Base-by-base conservation (phyloP, 805 yeast genomes). In the Wickerhamomyces bovis region DNA sequence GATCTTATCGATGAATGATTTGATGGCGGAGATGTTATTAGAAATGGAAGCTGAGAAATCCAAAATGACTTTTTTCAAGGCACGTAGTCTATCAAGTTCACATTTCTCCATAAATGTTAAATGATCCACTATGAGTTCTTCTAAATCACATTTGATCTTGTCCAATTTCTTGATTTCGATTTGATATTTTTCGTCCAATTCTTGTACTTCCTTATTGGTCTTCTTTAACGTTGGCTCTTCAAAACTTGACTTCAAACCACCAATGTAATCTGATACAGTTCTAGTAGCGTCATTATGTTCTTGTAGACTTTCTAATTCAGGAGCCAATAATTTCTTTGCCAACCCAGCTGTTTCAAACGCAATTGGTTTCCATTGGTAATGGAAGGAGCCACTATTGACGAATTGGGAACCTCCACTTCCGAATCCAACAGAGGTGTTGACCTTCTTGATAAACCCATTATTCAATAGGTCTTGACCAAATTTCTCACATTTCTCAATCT, bases 311-410 rank as follows among this genome's bases (percentile, higher is more conserved):
- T 30, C 19, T 10, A 47, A 3, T 11, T 58, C 56, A 6, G 57
- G 39, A 45, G 61, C 58, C 45, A 62, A 67, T 46, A 62, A 67
- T 20, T 43, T 38, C 39, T 38, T 45, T 16, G 44, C 44, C 26
- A 48, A 13, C 16, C 69, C 72, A 3, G 81, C 80, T 41, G 77
- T 68, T 50, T 76, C 79, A 59, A 77, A 85, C 1, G 86, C 85
- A 49, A 72, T 65, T 4, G 81, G 81, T 51, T 80, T 82, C 96
- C 96, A 89, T 64, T 87, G 96, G 59, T 87, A 88, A 56, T 70
- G 73, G 62, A 83, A 79, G 46, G 80, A 83, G 3, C 89, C 78
- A 19, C 89, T 80, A 62, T 85, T 87, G 45, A 83, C 88, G 64
- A 88, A 88, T 44, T 78, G 77, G 39, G 78, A 71, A 13, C 92